phyloP scores from a whole-genome alignment of 305 asterid genomes.

The Fraxinus sp. region DNA sequence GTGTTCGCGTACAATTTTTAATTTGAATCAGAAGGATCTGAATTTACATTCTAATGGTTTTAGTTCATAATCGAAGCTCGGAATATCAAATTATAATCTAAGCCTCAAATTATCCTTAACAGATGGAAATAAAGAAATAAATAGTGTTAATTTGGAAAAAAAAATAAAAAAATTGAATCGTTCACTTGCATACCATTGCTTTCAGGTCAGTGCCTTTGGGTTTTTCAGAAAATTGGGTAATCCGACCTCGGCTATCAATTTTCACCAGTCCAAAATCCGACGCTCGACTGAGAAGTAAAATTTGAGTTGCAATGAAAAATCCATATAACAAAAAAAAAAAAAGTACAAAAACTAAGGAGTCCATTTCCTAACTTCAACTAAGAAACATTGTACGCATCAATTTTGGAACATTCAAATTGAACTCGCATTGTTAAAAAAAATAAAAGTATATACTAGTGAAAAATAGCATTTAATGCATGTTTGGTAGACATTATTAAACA shows the following conservation, averaged over 20 bases:
- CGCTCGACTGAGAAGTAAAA: conserved; percentile 69
- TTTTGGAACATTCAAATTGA: not conserved
- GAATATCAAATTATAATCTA: not conserved
- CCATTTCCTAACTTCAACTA: not conserved
- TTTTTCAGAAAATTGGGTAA: conserved; percentile 82
- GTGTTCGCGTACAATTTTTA: not conserved
- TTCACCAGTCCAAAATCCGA: conserved; percentile 83
- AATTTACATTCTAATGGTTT: not conserved
- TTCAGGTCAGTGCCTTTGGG: conserved; percentile 74
- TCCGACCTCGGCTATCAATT: conserved; percentile 74
- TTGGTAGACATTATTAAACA: not conserved
- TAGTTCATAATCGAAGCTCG: not conserved
- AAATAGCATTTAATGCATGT: not conserved
- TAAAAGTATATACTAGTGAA: not conserved
- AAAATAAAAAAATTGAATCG: not conserved
- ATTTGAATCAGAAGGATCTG: not conserved
- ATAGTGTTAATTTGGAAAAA: not conserved
- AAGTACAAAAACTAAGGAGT: not conserved
- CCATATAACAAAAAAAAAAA: not conserved
- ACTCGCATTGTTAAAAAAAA: not conserved
- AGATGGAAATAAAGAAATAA: not conserved
- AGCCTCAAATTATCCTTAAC: not conserved
- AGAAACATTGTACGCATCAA: not conserved
- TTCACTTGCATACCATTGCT: conserved; percentile 63
- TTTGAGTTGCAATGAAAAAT: conserved; percentile 8